Evolutionary conservation across 1,284 basidiomycete genomes (phyloP), one percentile per base, ranked within the genome.

Genomic region (Tilletiaria anomala): DNA sequence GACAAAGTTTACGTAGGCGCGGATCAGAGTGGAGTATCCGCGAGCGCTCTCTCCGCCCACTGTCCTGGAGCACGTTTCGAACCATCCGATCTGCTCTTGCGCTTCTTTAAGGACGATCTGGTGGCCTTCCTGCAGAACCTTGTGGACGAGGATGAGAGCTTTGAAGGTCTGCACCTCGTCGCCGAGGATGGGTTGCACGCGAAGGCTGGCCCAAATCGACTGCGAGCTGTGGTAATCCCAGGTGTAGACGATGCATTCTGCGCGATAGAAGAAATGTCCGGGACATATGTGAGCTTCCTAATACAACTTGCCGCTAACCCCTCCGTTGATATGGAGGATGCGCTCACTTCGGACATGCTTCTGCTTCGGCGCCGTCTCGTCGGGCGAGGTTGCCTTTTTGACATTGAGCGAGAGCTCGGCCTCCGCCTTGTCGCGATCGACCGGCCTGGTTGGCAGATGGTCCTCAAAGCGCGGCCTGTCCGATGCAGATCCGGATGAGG

Each of bases 91-190:
- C 45, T 66, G 64, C 16, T 58, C 54, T 39, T 66, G 64, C 5
- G 64, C 64, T 37, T 66, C 64, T 15, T 54, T 54, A 21, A 66
- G 51, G 2, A 40, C 56, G 37, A 54, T 46, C 42, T 57, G 60
- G 35, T 65, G 58, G 15, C 64, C 64, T 37, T 66, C 64, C 42
- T 66, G 64, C 15, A 66, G 52, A 3, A 66, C 52, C 45, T 66
- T 66, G 53, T 66, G 61, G 32, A 63, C 60, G 18, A 63, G 49
- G 40, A 66, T 66, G 31, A 65, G 53, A n/a, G 62, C 64, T 42
- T 66, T 66, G 55, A 66, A 66, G 16, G 61, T 65, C 49, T 65
- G 64, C 5, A 66, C 52, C 38, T 66, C 60, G 40, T 66, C 64
- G 43, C 54, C 61, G 24, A 66, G 50, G 39, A 65, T 65, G 35